Base-by-base conservation (phyloP, 371 early-diverging fungal species). In the Rhizopus sp. region DNA sequence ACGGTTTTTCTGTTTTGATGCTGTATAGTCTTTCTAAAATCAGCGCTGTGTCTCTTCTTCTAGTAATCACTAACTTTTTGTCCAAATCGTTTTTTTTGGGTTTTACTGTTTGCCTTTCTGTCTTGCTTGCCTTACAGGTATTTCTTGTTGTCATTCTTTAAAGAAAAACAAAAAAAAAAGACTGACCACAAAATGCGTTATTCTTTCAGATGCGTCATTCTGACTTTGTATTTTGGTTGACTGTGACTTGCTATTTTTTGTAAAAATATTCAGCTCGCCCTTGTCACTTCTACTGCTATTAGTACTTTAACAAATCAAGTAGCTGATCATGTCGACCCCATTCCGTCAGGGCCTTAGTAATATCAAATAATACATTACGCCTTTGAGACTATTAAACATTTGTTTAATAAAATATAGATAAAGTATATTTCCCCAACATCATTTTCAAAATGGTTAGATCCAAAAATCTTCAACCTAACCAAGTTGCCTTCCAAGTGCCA, bases 401-500 rank as follows among this genome's bases (percentile, higher is more conserved):
- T n/a, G 41, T 23, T 41, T 10, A n/a, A 7, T 10, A 52, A 30
- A 15, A 23, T 31, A 15, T 59, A 78, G 79, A 78, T 52, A 90
- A 91, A 78, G 77, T 96, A 46, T 95, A 88, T 80, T 88, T 97
- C 59, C 98, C 98, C 44, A 93, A 93, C 73, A 77, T 95, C 53
- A 70, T 92, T 10, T 85, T 97, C 66, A 90, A 88, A 58, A 82
- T 97, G 61, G 88, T 95, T 7, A 90, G 94, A 40, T 82, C 91
- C 64, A 84, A 87, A 35, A 87, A 86, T 39, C 82, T 89, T 39
- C 93, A 92, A 48, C 84, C 88, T 13, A 93, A 96, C 72, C 94
- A 94, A 70, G 93, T 90, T 23, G 95, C 93, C 32, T 97, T 97
- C 86, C 86, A 90, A 17, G 90, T 94, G 0, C 97, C 97, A 34